Evolutionary conservation across 192 early-diverging fungal genomes (phyloP).

Genomic region (Coemansia sp.): DNA sequence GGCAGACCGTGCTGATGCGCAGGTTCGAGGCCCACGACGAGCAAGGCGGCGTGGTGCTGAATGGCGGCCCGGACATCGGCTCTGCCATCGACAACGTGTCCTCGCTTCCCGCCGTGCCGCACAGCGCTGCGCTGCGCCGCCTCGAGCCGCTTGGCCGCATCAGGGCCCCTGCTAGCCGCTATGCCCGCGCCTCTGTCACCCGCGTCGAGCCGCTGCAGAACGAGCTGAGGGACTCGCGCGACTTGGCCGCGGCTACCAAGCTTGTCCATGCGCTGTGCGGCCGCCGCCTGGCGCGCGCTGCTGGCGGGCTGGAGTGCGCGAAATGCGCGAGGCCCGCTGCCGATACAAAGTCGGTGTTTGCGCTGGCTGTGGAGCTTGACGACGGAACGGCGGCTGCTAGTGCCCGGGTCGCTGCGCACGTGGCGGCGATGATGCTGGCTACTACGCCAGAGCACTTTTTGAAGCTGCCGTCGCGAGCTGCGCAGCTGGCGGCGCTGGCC

Average conservation of each 20-base stretch:
- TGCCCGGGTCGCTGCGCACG: conserved; percentile 8
- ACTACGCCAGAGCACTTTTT: conserved; percentile 37
- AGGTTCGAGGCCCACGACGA: conserved; percentile 28
- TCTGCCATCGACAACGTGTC: conserved; percentile 33
- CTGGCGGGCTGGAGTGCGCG: neutral
- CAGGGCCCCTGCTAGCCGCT: neutral
- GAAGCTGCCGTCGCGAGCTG: conserved; percentile 18
- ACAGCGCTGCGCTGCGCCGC: conserved; percentile 32
- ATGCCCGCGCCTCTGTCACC: neutral
- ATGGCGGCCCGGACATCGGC: conserved; percentile 27
- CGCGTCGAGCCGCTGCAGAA: neutral
- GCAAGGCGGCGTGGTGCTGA: conserved; percentile 36
- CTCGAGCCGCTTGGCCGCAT: neutral
- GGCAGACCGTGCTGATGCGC: conserved; percentile 43
- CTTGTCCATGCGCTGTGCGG: conserved; percentile 32
- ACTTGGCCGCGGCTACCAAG: conserved; percentile 29
- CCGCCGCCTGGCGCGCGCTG: neutral
- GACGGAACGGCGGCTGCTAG: conserved; percentile 28
- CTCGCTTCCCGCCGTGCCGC: conserved; percentile 22
- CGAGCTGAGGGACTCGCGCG: conserved; percentile 29
- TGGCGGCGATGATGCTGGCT: conserved; percentile 24
- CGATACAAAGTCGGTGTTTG: conserved; percentile 18
- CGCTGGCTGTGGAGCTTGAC: conserved; percentile 18
- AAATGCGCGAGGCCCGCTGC: neutral
- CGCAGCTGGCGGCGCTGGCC: conserved; percentile 25